Evolutionary conservation across 495 filamentous ascomycete species (phyloP).

Genomic region (Annulohypoxylon stygium): DNA sequence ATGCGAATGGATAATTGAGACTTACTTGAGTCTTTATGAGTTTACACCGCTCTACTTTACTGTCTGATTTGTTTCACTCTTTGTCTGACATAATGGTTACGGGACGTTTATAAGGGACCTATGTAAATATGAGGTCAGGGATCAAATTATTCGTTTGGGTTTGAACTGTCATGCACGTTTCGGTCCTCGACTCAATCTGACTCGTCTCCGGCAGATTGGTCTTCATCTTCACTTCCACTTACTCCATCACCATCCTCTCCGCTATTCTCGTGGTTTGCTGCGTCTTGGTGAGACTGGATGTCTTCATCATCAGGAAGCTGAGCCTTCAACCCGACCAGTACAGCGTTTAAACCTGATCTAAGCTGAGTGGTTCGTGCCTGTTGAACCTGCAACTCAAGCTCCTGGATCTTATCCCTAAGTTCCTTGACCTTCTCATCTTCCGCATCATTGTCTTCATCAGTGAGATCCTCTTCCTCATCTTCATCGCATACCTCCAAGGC

Average conservation of each 20-base stretch:
- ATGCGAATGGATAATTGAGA: slow-evolving; percentile 8
- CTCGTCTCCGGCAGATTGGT: slow-evolving; percentile 10
- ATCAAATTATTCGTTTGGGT: slow-evolving; percentile 9
- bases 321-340: slow-evolving; percentile 49
- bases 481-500: slow-evolving; percentile 45
- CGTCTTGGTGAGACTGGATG: neutral
- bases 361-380: slow-evolving; percentile 49
- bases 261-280: neutral
- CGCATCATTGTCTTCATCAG: slow-evolving; percentile 21
- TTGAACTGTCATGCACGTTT: slow-evolving; percentile 27
- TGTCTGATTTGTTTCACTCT: neutral
- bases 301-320: slow-evolving; percentile 40
- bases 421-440: slow-evolving; percentile 50
- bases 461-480: neutral
- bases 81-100: neutral
- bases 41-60: neutral
- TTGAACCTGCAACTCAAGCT: slow-evolving; percentile 45
- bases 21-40: too few relatives aligned
- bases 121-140: neutral
- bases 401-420: slow-evolving; percentile 49
- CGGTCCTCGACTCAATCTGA: slow-evolving; percentile 21
- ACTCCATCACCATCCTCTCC: neutral
- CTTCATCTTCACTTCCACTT: slow-evolving; percentile 4
- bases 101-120: neutral
- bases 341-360: slow-evolving; percentile 43